Percentiles rank a stretch among this genome's conserved stretches.
These are phyloP conservation scores for Candida ulmi DNA, from an alignment of 805 yeast genomes.

Conservation along the genomic window DNA sequence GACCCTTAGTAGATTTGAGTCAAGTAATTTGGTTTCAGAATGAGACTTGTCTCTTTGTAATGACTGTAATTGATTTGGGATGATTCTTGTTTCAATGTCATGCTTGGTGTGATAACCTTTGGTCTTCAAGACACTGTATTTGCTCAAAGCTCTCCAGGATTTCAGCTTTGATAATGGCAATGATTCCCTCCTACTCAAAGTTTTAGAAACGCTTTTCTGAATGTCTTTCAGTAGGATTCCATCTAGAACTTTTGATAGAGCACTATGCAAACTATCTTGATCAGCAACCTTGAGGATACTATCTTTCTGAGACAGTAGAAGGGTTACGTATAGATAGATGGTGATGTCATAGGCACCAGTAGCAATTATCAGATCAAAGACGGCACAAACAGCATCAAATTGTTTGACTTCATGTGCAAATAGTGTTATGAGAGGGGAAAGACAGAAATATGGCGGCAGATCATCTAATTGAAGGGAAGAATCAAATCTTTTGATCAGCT, in stretches of 20 bases:
- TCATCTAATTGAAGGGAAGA: conserved; percentile 29
- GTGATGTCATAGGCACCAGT: conserved; percentile 48
- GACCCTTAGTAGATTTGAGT: conserved; percentile 7
- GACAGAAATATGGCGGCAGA: conserved; percentile 58
- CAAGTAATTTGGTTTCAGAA: background rate
- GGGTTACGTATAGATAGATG: conserved; percentile 56
- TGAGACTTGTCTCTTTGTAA: too few species aligned
- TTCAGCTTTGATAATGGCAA: conserved; percentile 12
- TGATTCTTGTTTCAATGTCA: background rate
- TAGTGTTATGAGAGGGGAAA: conserved; percentile 73
- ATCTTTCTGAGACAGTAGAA: conserved; percentile 43
- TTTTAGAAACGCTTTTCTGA: background rate
- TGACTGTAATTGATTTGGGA: background rate
- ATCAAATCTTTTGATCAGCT: conserved; percentile 48
- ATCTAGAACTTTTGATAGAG: conserved; percentile 24
- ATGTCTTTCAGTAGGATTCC: conserved; percentile 20
- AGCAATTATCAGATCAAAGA: conserved; percentile 69
- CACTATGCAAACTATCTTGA: conserved; percentile 35
- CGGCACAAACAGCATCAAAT: conserved; percentile 40
- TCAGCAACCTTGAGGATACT: conserved; percentile 31
- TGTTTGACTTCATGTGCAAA: conserved; percentile 65
- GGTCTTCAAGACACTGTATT: conserved; percentile 24
- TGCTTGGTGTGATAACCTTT: conserved; percentile 6
- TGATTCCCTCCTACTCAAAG: conserved; percentile 15
- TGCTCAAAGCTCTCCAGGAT: conserved; percentile 14